phyloP scores from a whole-genome alignment of 108 stramenopile species.

The Skeletonema potamos region DNA sequence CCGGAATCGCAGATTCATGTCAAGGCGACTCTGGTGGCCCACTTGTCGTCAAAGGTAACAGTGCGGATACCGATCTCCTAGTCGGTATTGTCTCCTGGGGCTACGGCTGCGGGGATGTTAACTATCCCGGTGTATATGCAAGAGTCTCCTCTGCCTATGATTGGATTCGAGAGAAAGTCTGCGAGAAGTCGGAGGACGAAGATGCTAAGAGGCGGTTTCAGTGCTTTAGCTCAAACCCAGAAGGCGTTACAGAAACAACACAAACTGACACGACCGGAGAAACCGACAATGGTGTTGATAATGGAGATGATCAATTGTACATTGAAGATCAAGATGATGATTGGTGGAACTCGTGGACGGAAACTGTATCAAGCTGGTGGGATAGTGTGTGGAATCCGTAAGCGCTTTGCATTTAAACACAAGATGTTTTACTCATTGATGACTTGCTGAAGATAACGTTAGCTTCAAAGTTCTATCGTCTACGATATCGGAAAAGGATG shows the following conservation, averaged over 20 bases:
- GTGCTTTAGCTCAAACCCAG: background rate
- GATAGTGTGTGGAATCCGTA: background rate
- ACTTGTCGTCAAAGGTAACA: constrained; percentile 25
- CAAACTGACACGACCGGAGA: no score
- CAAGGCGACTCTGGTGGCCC: constrained; percentile 41
- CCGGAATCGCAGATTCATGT: constrained; percentile 2
- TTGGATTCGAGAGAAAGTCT: constrained; percentile 16
- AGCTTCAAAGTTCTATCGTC: background rate
- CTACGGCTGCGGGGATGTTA: constrained; percentile 7
- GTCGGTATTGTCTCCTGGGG: constrained; percentile 25
- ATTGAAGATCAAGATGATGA: background rate
- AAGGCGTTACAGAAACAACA: no score
- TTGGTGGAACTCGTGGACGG: background rate
- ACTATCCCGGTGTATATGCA: constrained; percentile 29
- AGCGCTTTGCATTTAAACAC: no score
- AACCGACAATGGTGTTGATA: background rate
- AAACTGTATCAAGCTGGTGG: background rate
- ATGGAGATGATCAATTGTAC: background rate
- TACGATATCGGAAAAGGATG: no score
- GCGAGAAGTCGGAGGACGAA: background rate
- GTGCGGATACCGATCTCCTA: background rate
- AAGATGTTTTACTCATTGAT: no score
- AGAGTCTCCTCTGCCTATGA: constrained; percentile 14
- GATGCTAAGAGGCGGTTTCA: background rate
- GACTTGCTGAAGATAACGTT: background rate